Base-by-base conservation (phyloP, 768 basidiomycete species). In the Kwoniella newhampshirensis region DNA sequence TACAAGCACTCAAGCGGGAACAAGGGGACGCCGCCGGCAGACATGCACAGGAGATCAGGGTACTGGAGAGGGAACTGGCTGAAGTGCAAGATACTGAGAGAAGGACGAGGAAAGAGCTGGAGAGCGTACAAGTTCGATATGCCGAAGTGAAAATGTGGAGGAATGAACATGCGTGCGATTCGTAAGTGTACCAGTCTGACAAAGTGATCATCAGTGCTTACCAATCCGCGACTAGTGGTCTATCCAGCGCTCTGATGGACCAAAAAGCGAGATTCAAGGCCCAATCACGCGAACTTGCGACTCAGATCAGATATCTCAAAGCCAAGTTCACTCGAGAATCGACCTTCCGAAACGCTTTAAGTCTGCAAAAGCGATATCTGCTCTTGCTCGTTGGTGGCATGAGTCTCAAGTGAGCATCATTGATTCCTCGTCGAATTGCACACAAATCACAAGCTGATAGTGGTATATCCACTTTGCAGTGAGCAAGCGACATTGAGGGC, bases 281-380 rank as follows among this genome's bases (percentile, higher is more conserved):
- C 2, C 73, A 74, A 54, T 44, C 59, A 4, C 44, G 54, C 36
- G 67, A 91, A 8, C 79, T 97, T 18, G 85, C 98, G 46, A 84
- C 89, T 7, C 91, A 96, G 75, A 91, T 96, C 57, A 83, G 82
- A 39, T 97, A 96, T 77, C 81, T 98, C 64, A 94, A 98, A 75
- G 87, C 88, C 52, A 91, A 90, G 71, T 93, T 86, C 76, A 87
- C 84, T 2, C 83, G 94, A 23, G 96, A 99, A 78, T 83, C 86
- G 9, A 81, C 81, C 0, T 83, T 96, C 80, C 83, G 94, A 30
- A 80, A 80, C 57, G 86, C 85, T 64, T 80, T 97, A 42, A 80
- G 81, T 15, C 85, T 91, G 68, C 96, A 98, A 79, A 99, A 99
- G 73, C 79, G 82, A 44, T 97, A 97, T 73, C 80, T 98, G 11